These are phyloP conservation scores for Ophiostoma pallidulum DNA, from an alignment of 2,329 filamentous ascomycete genomes.

Conservation along the genomic window DNA sequence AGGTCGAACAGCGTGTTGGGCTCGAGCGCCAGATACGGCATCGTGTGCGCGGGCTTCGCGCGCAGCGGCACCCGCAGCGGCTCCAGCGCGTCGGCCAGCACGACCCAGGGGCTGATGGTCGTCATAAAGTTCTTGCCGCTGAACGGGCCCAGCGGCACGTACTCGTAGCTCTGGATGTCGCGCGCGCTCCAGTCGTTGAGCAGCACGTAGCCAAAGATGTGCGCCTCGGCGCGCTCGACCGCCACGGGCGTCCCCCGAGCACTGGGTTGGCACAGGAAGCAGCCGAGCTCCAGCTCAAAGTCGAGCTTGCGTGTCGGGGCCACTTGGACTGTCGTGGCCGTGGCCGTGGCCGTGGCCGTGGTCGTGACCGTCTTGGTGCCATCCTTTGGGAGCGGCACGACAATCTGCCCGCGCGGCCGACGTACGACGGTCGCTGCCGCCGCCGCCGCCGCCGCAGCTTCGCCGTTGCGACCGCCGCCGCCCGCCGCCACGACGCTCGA, in stretches of 20 bases:
- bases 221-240: constrained; percentile 55
- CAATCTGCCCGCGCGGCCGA: no score
- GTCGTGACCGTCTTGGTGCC: no score
- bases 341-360: no score
- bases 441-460: constrained; percentile 63
- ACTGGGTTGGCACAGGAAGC: constrained; percentile 59
- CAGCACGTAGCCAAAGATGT: constrained; percentile 70
- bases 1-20: constrained; percentile 34
- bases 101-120: constrained; percentile 69
- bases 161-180: constrained; percentile 79
- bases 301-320: no score
- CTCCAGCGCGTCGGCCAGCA: constrained; percentile 65
- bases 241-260: constrained; percentile 53
- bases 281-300: constrained; percentile 72
- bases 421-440: no score
- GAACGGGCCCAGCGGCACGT: constrained; percentile 72
- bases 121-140: constrained; percentile 78
- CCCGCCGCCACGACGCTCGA: constrained; percentile 70
- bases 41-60: constrained; percentile 26
- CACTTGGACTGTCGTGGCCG: no score
- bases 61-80: constrained; percentile 31
- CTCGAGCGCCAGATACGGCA: constrained; percentile 46
- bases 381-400: no score
- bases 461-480: no score
- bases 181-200: constrained; percentile 84